These are phyloP conservation scores for Phytophthora foliorum DNA, from an alignment of 352 stramenopile genomes.

Conservation along the genomic window DNA sequence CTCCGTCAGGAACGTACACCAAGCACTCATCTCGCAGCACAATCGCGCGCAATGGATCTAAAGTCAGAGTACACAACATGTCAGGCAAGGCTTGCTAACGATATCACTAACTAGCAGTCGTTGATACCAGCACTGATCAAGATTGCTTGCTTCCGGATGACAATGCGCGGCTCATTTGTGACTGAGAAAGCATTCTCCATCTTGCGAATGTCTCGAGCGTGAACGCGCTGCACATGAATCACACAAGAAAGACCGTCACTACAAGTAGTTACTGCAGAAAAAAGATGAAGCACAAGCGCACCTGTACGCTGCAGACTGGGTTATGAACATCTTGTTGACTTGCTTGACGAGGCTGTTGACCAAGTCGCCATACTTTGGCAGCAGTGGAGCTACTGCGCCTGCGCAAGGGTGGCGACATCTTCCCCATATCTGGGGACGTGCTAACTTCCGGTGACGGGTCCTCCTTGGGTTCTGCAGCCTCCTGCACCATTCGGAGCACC, in stretches of 20 bases:
- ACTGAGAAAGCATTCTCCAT: slow-evolving; percentile 73
- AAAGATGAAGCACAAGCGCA: background rate
- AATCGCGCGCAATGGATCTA: slow-evolving; percentile 69
- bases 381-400: slow-evolving; percentile 34
- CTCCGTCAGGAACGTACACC: slow-evolving; percentile 57
- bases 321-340: slow-evolving; percentile 33
- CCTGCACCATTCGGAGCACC: slow-evolving; percentile 64
- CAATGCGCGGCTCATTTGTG: slow-evolving; percentile 70
- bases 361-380: slow-evolving; percentile 32
- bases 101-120: background rate
- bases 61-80: background rate
- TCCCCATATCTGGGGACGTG: slow-evolving; percentile 7
- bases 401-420: slow-evolving; percentile 15
- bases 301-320: slow-evolving; percentile 44
- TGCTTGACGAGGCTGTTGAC: slow-evolving; percentile 21
- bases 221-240: slow-evolving; percentile 45
- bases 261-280: background rate
- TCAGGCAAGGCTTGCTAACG: background rate
- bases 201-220: slow-evolving; percentile 74
- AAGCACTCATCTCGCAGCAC: slow-evolving; percentile 61
- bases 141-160: slow-evolving; percentile 74
- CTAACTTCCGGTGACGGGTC: slow-evolving; percentile 9
- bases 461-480: slow-evolving; percentile 49
- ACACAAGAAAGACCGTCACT: background rate
- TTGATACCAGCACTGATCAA: slow-evolving; percentile 65